Percentiles rank a stretch among this genome's conserved stretches.
phyloP scores from a whole-genome alignment of 805 yeast species.

The Grigorovia transvaalensis region DNA sequence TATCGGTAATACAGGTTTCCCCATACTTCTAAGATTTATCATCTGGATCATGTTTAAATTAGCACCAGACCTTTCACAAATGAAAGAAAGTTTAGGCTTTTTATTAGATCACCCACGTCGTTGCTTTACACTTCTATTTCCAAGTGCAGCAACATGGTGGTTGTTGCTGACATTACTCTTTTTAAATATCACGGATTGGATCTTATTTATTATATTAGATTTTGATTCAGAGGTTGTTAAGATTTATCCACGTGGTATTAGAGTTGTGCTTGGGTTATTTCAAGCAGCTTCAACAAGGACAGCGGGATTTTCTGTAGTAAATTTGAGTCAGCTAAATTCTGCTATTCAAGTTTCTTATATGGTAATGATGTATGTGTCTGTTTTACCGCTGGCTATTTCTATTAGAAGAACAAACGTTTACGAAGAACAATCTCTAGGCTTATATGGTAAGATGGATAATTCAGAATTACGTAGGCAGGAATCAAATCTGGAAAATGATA shows the following conservation, averaged over 20 bases:
- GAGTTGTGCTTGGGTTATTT: conserved; percentile 72
- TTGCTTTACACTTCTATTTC: conserved; percentile 87
- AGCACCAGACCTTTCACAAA: conserved; percentile 52
- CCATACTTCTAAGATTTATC: conserved; percentile 65
- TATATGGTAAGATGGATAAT: conserved; percentile 41
- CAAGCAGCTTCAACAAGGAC: conserved; percentile 92
- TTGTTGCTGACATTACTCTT: conserved; percentile 60
- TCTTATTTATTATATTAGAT: conserved; percentile 74
- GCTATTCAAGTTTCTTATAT: conserved; percentile 88
- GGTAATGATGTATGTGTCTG: conserved; percentile 98
- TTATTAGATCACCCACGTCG: conserved; percentile 93
- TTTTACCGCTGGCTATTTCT: conserved; percentile 89
- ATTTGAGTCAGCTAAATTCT: conserved; percentile 64
- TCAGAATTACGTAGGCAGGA: conserved; percentile 18
- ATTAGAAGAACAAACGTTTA: conserved; percentile 95
- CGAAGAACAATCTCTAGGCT: conserved; percentile 94
- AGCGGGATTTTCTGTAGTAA: conserved; percentile 76
- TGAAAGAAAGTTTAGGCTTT: conserved; percentile 71
- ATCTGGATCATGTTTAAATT: conserved; percentile 71
- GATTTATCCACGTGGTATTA: conserved; percentile 52
- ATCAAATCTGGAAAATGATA: conserved; percentile 3
- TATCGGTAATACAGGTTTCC: conserved; percentile 93
- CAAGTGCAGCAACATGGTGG: conserved; percentile 95
- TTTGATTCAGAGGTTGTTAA: conserved; percentile 41
- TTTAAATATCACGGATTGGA: conserved; percentile 66